Evolutionary conservation across 2,329 filamentous ascomycete genomes (phyloP), one percentile per base, ranked within the genome.

Genomic region (Penicillium sp.): DNA sequence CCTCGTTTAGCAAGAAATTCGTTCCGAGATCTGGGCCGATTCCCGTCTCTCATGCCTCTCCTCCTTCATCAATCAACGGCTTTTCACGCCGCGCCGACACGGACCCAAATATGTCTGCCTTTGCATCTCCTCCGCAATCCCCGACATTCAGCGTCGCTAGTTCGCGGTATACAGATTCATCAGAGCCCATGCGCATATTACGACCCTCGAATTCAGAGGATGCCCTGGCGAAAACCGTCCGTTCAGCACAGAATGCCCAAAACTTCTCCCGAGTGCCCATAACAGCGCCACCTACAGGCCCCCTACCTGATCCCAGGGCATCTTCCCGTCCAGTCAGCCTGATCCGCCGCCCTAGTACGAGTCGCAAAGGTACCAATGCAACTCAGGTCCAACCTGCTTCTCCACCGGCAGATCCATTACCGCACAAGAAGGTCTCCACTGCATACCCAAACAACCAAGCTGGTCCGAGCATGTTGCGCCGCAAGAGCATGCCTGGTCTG

Each of bases 1-100:
- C 74, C 4, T 69, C 69, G 1, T 75, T 76, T 52, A 76, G 72
- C 65, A 73, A 69, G 62, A 70, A 72, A 55, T 75, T 74, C 39
- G 62, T 66, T 3, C 56, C 68, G 14, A 60, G 64, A 38, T 60
- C 56, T 9, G 61, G 61, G 3, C 57, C 57, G 9, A 56, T 29
- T 31, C 55, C 47, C 14, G 56, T 40, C 34, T 55, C 44, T 31
- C 60, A 67, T 16, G 39, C 52, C 29, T 61, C 63, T 34, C 62
- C 61, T 14, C 56, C 62, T 20, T 42, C 64, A 18, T 60, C 59
- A 40, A 47, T 49, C 14, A 47, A 51, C 8, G 60, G 58, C 7
- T 53, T 56, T 29, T 43, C 58, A 18, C 62, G 55, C 8, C 52
- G 57, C 20, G 58, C 55, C 14, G 59, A 63, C 18, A 56, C 51